Evolutionary conservation across 768 basidiomycete species (phyloP), one percentile per base, ranked within the genome.

Genomic region (Phlegmacium glaucopus): DNA sequence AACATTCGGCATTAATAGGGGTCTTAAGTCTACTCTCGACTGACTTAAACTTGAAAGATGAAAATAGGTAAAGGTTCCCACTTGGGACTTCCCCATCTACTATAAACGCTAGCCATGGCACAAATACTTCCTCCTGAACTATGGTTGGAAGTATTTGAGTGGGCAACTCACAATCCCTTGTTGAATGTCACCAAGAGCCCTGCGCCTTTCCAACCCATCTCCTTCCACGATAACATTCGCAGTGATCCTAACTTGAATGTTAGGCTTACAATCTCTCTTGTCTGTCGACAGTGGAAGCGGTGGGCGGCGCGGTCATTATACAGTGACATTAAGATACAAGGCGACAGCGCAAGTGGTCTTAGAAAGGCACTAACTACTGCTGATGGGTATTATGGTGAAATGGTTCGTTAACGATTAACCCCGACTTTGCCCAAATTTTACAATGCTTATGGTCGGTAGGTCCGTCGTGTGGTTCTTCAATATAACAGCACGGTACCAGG

Each of bases 391-490:
- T 66, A 63, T 53, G 67, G 66, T 27, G 58, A 61, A 47, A 56
- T 62, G 62, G 69, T 68, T 45, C 18, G 65, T 61, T 42, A n/a
- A 11, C 43, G 10, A 16, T 29, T 16, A 35, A 10, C 34, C 28
- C 18, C 27, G 25, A 42, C 41, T 42, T 9, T 13, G 42, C 22
- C 22, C 22, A 46, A n/a, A 30, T 39, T 13, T n/a, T 37, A 39
- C 30, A 27, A 32, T 48, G 39, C 44, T 44, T 16, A 41, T 47
- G 13, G 39, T 49, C 47, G 45, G 48, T 45, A 75, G 72, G 82
- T 85, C 49, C 75, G 71, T 42, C 78, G 84, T 42, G 72, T 75
- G 36, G 75, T 77, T 36, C 69, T 87, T 13, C 83, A 83, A 3
- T 87, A 83, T 59, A 53, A 64, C 9, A 72, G 69, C 54, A 83